phyloP scores from a whole-genome alignment of 1,284 basidiomycete species.

The Cutaneotrichosporon spelunceum region DNA sequence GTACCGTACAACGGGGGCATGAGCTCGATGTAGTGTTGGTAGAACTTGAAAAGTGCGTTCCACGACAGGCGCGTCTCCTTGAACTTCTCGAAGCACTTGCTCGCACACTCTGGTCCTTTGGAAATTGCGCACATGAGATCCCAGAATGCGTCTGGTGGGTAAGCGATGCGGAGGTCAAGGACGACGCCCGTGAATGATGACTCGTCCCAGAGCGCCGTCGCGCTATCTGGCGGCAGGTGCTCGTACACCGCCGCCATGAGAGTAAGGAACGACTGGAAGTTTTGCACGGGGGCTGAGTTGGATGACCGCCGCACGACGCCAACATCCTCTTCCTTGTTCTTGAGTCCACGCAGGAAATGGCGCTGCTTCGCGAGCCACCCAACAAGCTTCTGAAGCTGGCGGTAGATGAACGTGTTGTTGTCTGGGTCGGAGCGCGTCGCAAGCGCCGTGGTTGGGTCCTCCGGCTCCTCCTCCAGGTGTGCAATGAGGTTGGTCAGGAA shows the following conservation, averaged over 20 bases:
- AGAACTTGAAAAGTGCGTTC: conserved; percentile 39
- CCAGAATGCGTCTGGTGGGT: conserved; percentile 74
- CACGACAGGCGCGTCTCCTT: conserved; percentile 41
- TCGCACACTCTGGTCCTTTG: conserved; percentile 73
- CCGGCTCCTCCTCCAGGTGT: conserved; percentile 34
- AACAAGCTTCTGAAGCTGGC: conserved; percentile 68
- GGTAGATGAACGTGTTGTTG: conserved; percentile 57
- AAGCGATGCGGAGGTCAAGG: conserved; percentile 67
- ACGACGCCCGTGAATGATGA: conserved; percentile 76
- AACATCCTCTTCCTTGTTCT: conserved; percentile 84
- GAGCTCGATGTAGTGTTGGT: conserved; percentile 42
- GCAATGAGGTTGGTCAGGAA: conserved; percentile 59
- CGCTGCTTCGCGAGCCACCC: conserved; percentile 73
- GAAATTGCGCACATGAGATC: conserved; percentile 85
- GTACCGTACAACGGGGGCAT: conserved; percentile 44
- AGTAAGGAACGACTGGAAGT: conserved; percentile 77
- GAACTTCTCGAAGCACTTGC: conserved; percentile 41
- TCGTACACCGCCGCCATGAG: conserved; percentile 78
- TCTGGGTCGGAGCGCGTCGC: conserved; percentile 60
- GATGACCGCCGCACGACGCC: conserved; percentile 56
- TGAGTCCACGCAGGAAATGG: conserved; percentile 83
- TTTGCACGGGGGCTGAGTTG: conserved; percentile 50
- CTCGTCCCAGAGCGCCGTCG: conserved; percentile 80
- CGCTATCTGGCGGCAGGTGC: conserved; percentile 68
- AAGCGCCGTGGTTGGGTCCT: conserved; percentile 60